Percentiles rank a stretch among this genome's conserved stretches.
Conservation (phyloP, 2,329 filamentous ascomycete species). For the Taxawa tesnikishii region DNA sequence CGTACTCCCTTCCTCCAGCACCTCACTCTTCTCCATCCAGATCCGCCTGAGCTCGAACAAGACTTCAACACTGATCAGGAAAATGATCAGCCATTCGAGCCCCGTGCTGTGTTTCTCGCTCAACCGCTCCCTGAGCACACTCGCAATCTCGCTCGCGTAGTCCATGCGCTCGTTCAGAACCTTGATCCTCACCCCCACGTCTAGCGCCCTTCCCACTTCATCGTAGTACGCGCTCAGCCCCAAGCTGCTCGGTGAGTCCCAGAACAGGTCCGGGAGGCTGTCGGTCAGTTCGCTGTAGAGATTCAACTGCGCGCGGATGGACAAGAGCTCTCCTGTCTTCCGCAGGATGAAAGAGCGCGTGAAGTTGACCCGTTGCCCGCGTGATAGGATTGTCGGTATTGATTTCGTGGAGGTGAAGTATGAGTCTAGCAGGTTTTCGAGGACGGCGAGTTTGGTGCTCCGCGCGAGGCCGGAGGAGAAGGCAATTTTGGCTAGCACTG, state of each 20-base stretch:
- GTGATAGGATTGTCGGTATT: constrained; percentile 68
- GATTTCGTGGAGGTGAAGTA: constrained; percentile 80
- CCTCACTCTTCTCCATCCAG: constrained; percentile 47
- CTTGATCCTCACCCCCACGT: constrained; percentile 83
- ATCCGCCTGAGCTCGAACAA: constrained; percentile 70
- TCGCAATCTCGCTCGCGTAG: constrained; percentile 91
- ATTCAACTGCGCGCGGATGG: constrained; percentile 82
- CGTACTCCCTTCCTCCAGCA: constrained; percentile 27
- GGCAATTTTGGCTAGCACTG: constrained; percentile 81
- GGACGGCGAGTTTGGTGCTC: constrained; percentile 83
- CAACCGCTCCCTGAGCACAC: constrained; percentile 72
- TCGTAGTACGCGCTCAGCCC: constrained; percentile 92
- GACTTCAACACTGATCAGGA: constrained; percentile 86
- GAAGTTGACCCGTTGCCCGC: constrained; percentile 50
- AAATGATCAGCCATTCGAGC: constrained; percentile 92
- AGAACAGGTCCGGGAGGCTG: constrained; percentile 89
- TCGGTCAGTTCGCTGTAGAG: constrained; percentile 96
- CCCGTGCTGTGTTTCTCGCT: constrained; percentile 82
- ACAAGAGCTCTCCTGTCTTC: constrained; percentile 86
- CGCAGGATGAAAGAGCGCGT: constrained; percentile 70
- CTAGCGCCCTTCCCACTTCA: constrained; percentile 76
- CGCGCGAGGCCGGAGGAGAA: constrained; percentile 90
- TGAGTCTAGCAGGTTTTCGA: constrained; percentile 68
- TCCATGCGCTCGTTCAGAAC: constrained; percentile 95
- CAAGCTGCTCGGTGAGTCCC: constrained; percentile 82